phyloP scores from a whole-genome alignment of 164 flowering plant genomes.

The Stephania yunnanensis region DNA sequence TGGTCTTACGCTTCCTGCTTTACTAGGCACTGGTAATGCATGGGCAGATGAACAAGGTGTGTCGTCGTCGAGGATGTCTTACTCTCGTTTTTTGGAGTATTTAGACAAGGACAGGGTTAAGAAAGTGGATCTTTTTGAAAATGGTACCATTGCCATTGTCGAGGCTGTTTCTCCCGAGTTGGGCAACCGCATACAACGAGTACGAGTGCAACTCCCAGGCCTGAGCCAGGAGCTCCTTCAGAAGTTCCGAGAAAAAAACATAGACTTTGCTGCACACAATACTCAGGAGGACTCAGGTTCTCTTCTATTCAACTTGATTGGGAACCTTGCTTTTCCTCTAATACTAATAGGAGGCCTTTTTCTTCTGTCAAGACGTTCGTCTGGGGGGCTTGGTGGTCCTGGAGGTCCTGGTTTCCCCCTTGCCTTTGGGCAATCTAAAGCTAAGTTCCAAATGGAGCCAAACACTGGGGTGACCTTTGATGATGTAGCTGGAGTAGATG shows the following conservation, averaged over 20 bases:
- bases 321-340: conserved; percentile 80
- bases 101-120: conserved; percentile 75
- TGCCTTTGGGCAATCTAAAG: conserved; percentile 74
- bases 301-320: conserved; percentile 63
- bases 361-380: conserved; percentile 79
- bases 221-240: conserved; percentile 88
- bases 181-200: conserved; percentile 82
- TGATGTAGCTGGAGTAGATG: conserved; percentile 97
- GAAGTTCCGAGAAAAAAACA: conserved; percentile 87
- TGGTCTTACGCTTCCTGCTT: conserved; percentile 52
- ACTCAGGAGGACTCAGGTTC: conserved; percentile 89
- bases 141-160: conserved; percentile 93
- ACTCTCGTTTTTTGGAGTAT: conserved; percentile 86
- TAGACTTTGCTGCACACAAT: conserved; percentile 93
- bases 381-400: conserved; percentile 92
- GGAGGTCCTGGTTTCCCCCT: conserved; percentile 94
- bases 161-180: conserved; percentile 90
- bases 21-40: conserved; percentile 57
- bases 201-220: conserved; percentile 89
- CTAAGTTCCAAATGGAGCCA: conserved; percentile 96
- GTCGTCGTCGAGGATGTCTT: conserved; percentile 92
- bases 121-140: conserved; percentile 85
- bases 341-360: conserved; percentile 80
- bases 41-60: conserved; percentile 92
- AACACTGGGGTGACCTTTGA: conserved; percentile 93